Percentiles rank a stretch among this genome's conserved stretches.
Conservation (phyloP, 2,329 filamentous ascomycete genomes). For the Moelleriella libera region DNA sequence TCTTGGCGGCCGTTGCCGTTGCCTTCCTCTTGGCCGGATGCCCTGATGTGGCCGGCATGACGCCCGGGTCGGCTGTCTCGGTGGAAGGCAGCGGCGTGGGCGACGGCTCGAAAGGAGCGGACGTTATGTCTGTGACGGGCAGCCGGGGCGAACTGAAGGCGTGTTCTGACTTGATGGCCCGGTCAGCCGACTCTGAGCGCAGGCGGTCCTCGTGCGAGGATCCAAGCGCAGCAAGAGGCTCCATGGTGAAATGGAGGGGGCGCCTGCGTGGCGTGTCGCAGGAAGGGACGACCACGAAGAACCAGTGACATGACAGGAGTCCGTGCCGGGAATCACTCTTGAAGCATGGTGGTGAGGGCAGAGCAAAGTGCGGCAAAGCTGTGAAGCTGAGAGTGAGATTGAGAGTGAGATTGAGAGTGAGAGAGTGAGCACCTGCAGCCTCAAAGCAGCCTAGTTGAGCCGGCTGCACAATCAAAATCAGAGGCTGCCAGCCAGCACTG, state of each 20-base stretch:
- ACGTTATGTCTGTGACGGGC: slow-evolving; percentile 7
- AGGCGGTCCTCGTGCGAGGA: slow-evolving; percentile 11
- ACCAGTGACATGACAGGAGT: too few relatives aligned
- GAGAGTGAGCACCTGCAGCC: too few relatives aligned
- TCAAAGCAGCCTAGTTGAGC: too few relatives aligned
- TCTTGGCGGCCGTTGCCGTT: slow-evolving; percentile 27
- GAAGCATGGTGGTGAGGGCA: too few relatives aligned
- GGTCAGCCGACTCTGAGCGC: slow-evolving; percentile 13
- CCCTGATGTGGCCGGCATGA: slow-evolving; percentile 8
- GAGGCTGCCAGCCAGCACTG: too few relatives aligned
- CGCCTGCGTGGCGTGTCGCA: neutral
- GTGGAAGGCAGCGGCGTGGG: slow-evolving; percentile 17
- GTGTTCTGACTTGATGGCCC: slow-evolving; percentile 13
- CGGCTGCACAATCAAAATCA: too few relatives aligned
- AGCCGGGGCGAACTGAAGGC: slow-evolving; percentile 10
- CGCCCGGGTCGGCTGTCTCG: slow-evolving; percentile 12
- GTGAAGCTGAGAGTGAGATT: too few relatives aligned
- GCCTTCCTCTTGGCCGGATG: slow-evolving; percentile 22
- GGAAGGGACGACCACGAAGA: neutral
- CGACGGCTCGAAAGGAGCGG: slow-evolving; percentile 13
- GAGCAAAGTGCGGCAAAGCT: too few relatives aligned
- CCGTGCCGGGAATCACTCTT: too few relatives aligned
- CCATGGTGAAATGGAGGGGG: slow-evolving; percentile 10
- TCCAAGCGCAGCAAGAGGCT: slow-evolving; percentile 10
- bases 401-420: too few relatives aligned